Base-by-base conservation (phyloP, 768 basidiomycete species). In the Leccinum rimulosum region DNA sequence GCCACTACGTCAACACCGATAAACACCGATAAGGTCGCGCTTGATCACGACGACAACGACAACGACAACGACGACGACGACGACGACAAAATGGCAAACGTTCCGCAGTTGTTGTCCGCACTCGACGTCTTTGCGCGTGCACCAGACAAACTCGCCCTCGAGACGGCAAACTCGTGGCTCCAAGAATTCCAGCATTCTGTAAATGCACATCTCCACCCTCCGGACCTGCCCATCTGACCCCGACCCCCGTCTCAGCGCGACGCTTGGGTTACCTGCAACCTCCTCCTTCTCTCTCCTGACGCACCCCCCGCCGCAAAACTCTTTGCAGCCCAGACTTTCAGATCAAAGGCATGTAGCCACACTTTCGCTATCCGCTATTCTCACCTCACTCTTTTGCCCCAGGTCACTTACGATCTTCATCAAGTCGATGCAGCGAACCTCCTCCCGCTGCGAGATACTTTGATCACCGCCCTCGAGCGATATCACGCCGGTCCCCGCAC, bases 101-200 rank as follows among this genome's bases (percentile, higher is more conserved):
- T 91, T 43, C 87, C 88, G 73, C 83, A 82, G 63, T 75, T 94
- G 6, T 74, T 92, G 67, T 83, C 89, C 64, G 92, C 88, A 25
- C 79, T 94, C 65, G 84, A 86, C 53, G 89, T 93, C 50, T 94
- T 94, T 73, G 79, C 82, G 64, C 82, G 85, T 60, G 87, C 88
- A 55, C 91, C 96, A 33, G 91, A 96, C 80, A 89, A 91, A 67
- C 74, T 75, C 15, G 86, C 92, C 17, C 82, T 97, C 64, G 90
- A 92, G 65, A 83, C 82, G 65, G 96, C 95, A 65, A 98, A 97
- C 78, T 77, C 85, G 65, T 98, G 95, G 95, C 87, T 99, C 62
- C 90, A 95, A 79, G 94, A 95, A 75, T 99, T 98, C 74, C 96
- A 99, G 80, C 95, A 98, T 81, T 95, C 93, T 80, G 96, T 98